Base-by-base conservation (phyloP, 2,329 filamentous ascomycete species). In the Fusarium sp. region DNA sequence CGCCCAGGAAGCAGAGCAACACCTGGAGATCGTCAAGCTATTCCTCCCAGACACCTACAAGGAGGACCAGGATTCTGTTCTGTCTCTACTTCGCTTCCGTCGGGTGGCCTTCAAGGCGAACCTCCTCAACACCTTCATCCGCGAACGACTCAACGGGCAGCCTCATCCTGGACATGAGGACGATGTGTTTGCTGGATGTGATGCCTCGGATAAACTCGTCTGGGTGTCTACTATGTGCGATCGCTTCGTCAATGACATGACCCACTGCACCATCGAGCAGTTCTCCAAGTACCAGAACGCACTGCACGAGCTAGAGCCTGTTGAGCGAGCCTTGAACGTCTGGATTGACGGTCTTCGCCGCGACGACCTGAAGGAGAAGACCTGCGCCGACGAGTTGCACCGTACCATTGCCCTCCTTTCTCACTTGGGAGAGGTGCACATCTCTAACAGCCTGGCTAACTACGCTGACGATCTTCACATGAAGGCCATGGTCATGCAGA, bases 1-100 rank as follows among this genome's bases (percentile, higher is more conserved):
- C 77, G 95, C 95, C 1, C 92, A 97, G 77, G 94, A 98, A 84
- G 94, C 95, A 5, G 88, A 91, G 44, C 93, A 98, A 80, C 95
- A 98, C 78, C 88, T 99, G 34, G 90, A 92, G 24, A 98, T 99
- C 76, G 89, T 98, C 74, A 94, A 95, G 82, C 84, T 96, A 17
- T 98, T 98, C 86, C 85, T 98, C 50, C 95, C 95, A 0, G 95
- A 97, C 70, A 92, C 89, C 26, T 98, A 94, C 80, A 91, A 93
- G 75, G 85, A 89, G 24, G 95, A 98, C 74, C 89, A 91, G 69
- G 94, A 97, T 79, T 96, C 96, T 2, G 91, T 98, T n/a, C 87
- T 96, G 38, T 94, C 96, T 11, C 88, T 98, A 58, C 88, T 99
- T 62, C 89, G 95, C 14, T 97, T 98, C 86, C 95, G 94, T 81